A percentile compares a stretch with the other conserved stretches of the same genome.
Evolutionary conservation across 1,284 basidiomycete species (phyloP).

Genomic region (Ganoderma leucocontextum): DNA sequence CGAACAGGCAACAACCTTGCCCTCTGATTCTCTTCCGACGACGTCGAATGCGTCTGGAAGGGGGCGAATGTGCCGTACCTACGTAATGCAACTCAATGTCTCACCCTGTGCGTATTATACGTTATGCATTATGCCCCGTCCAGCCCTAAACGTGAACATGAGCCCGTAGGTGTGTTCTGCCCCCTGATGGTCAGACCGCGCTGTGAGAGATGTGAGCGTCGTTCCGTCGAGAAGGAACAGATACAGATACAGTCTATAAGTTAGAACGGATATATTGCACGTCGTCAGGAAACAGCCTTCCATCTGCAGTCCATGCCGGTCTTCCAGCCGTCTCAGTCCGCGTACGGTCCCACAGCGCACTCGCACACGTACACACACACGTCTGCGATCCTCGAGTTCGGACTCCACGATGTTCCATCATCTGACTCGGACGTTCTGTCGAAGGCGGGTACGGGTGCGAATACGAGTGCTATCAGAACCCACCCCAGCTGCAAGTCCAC

Average conservation of each 20-base stretch:
- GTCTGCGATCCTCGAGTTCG: conserved; percentile 2
- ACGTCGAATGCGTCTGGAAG: not conserved
- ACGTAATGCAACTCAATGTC: not conserved
- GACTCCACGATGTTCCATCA: not conserved
- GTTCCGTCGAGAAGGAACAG: not conserved
- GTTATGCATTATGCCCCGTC: not conserved
- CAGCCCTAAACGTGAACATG: not conserved
- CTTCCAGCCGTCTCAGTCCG: not conserved
- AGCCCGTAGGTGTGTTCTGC: not conserved
- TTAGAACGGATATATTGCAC: conserved; percentile 7
- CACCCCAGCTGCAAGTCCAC: not conserved
- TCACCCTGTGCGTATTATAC: not conserved
- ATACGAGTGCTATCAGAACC: conserved; percentile 2
- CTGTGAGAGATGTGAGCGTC: conserved; percentile 3
- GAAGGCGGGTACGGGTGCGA: not conserved
- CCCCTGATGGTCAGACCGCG: not conserved
- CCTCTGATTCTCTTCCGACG: not conserved
- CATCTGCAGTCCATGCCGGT: not conserved
- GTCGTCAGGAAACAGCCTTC: conserved; percentile 7
- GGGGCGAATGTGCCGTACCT: not conserved
- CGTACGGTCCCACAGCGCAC: not conserved
- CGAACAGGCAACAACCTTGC: not conserved
- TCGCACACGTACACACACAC: not conserved
- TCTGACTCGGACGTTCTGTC: not conserved
- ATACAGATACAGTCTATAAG: not conserved